A percentile compares a stretch with the other conserved stretches of the same genome.
Conservation (phyloP, 345 rosid species). For the Corchorus capsularis region DNA sequence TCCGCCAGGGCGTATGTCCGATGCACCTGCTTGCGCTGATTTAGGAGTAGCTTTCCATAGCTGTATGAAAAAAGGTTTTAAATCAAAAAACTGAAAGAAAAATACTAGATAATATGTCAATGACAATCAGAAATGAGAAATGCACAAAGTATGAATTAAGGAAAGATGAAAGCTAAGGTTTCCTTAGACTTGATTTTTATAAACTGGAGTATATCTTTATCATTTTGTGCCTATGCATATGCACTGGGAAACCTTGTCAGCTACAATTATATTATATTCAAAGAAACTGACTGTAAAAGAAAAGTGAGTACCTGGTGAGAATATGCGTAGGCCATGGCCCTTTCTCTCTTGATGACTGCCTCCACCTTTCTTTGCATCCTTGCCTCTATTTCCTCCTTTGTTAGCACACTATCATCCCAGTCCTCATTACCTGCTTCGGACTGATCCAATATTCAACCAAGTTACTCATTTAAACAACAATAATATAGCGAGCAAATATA, state of each 20-base stretch:
- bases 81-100: background rate
- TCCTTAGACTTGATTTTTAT: background rate
- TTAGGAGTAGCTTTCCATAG: slow-evolving; percentile 53
- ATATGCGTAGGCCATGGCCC: slow-evolving; percentile 89
- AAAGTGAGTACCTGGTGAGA: slow-evolving; percentile 70
- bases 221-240: background rate
- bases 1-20: too few species aligned
- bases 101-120: background rate
- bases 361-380: slow-evolving; percentile 52
- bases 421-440: slow-evolving; percentile 28
- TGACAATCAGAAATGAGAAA: background rate
- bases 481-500: background rate
- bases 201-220: background rate
- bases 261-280: background rate
- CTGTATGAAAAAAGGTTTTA: slow-evolving; percentile 32
- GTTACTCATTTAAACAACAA: background rate
- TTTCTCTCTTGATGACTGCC: slow-evolving; percentile 81
- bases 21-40: too few species aligned
- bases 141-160: background rate
- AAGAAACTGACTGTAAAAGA: slow-evolving; percentile 4
- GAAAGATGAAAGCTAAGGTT: background rate
- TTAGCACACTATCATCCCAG: too few species aligned
- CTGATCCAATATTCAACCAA: slow-evolving; percentile 37
- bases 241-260: background rate
- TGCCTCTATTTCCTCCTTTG: too few species aligned